Evolutionary conservation across 2,329 filamentous ascomycete species (phyloP), one percentile per base, ranked within the genome.

Genomic region (Podosphaera fusca): DNA sequence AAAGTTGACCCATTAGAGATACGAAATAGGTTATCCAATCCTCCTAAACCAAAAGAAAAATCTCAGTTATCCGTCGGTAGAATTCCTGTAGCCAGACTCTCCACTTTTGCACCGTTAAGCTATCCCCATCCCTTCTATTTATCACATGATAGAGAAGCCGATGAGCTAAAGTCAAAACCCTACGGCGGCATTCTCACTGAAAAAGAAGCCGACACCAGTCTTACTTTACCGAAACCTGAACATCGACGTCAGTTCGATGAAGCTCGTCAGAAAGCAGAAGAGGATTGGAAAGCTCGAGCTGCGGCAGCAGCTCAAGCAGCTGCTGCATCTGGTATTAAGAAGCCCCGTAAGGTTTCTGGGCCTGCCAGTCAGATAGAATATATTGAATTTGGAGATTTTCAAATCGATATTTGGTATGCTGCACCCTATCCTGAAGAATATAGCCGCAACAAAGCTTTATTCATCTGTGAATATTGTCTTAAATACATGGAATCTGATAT

Each of bases 361-460:
- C 87, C 87, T 34, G 86, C 87, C 3, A 96, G 89, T 69, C 92
- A 95, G 70, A 96, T 98, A 68, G 94, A 96, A 69, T 95, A 89
- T 70, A 95, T 98, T 71, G 92, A 95, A 65, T 96, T 98, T 71
- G 92, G 92, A 51, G 87, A 88, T 55, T 94, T 85, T 76, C 92
- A 98, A 69, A 98, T 98, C 64, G 92, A 98, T 68, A 98, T 92
- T 2, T 96, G 92, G 89, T 95, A 98, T 70, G 90, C 92, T 35
- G 92, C 92, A 45, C 94, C 92, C 10, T 98, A 98, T 67, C 92
- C 92, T 0, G 92, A 95, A 68, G 92, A 98, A 70, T 98, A 98
- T 73, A 96, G 88, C 68, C 82, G 90, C 61, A 96, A 98, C 67
- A 83, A 87, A 35, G 85, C 95, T 42, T 77, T 98, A n/a, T 96